Conservation (phyloP, 2,329 filamentous ascomycete species). For the Metarhizium robertsii region DNA sequence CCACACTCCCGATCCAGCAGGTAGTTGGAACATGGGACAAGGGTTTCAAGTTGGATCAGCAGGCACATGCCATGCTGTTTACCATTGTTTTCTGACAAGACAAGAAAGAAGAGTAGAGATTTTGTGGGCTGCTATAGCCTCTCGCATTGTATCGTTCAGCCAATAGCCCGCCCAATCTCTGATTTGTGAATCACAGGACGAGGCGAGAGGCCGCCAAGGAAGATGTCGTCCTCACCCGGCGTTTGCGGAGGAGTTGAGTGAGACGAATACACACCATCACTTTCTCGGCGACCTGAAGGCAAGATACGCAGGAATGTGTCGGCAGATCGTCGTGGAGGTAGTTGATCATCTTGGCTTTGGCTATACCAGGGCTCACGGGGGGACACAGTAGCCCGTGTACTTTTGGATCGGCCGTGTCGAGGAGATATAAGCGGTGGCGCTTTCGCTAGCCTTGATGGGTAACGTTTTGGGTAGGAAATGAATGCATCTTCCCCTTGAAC, state of each 20-base stretch:
- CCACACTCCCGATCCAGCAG: neutral
- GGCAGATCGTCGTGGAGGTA: constrained; percentile 21
- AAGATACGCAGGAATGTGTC: constrained; percentile 15
- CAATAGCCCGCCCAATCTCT: constrained; percentile 45
- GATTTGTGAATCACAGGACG: constrained; percentile 35
- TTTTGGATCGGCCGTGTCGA: constrained; percentile 30
- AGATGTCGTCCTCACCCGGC: constrained; percentile 37
- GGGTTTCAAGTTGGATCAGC: neutral
- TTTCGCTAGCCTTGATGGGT: constrained; percentile 35
- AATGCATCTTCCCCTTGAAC: constrained; percentile 53
- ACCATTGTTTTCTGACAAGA: neutral
- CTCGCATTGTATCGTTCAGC: constrained; percentile 20
- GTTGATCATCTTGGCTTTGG: constrained; percentile 21
- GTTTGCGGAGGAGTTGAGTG: constrained; percentile 33
- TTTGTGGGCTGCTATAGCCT: constrained; percentile 9
- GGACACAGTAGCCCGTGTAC: constrained; percentile 37
- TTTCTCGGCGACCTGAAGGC: neutral
- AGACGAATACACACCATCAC: constrained; percentile 25
- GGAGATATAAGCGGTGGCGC: constrained; percentile 42
- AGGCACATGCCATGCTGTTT: neutral
- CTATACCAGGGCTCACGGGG: constrained; percentile 29
- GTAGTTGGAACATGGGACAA: neutral
- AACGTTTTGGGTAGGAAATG: constrained; percentile 41
- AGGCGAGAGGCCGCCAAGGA: constrained; percentile 37
- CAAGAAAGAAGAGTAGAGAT: neutral